phyloP scores from a whole-genome alignment of 306 rosid species.

The Malus fusca region DNA sequence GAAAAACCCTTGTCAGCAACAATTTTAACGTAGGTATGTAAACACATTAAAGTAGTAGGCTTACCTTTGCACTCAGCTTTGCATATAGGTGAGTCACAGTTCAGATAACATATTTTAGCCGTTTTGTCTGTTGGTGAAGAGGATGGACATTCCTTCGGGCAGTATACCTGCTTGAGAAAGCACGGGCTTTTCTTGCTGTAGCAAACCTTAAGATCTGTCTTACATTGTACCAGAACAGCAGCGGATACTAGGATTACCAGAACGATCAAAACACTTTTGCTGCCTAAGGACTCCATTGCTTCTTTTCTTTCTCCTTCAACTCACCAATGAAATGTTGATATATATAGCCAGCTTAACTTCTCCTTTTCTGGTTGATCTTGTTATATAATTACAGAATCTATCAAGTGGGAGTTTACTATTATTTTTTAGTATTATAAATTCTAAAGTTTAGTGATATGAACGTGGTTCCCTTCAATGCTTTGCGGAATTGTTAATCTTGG shows the following conservation, averaged over 20 bases:
- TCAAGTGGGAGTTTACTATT: constrained; percentile 16
- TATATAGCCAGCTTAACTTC: background rate
- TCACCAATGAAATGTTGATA: background rate
- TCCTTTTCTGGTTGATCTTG: background rate
- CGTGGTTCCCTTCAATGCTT: background rate
- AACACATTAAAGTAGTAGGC: background rate
- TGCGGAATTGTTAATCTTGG: constrained; percentile 6
- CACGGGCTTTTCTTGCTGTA: constrained; percentile 31
- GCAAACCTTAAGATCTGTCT: constrained; percentile 27
- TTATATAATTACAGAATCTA: constrained; percentile 11
- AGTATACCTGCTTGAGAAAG: constrained; percentile 27
- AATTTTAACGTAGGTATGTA: background rate
- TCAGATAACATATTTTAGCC: constrained; percentile 60
- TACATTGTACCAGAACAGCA: constrained; percentile 17
- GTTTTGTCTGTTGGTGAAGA: constrained; percentile 36
- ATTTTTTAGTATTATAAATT: background rate
- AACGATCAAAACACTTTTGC: constrained; percentile 5
- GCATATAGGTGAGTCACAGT: constrained; percentile 72
- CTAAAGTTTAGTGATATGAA: background rate
- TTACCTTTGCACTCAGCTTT: constrained; percentile 65
- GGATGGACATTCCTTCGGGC: constrained; percentile 60
- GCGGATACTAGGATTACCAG: constrained; percentile 17
- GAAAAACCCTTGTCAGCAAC: background rate
- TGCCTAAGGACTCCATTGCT: constrained; percentile 33
- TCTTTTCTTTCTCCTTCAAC: constrained; percentile 4